Percentiles rank a stretch among this genome's conserved stretches.
Conservation (phyloP, 2,329 filamentous ascomycete genomes). For the Stylonectria norvegica region DNA sequence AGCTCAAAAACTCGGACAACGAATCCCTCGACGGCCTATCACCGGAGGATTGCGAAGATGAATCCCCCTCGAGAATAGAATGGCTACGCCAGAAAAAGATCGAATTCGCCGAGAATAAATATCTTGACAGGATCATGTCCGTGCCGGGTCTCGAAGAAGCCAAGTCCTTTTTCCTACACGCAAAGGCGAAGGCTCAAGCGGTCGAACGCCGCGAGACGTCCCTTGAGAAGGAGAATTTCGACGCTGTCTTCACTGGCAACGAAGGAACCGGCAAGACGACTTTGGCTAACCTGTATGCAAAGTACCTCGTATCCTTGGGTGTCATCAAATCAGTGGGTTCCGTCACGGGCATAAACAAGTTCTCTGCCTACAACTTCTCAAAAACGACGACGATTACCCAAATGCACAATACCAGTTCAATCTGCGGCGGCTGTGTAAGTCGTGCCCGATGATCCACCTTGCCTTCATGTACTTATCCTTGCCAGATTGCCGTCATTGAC, state of each 20-base stretch:
- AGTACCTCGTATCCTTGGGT: conserved; percentile 27
- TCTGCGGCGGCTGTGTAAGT: conserved; percentile 56
- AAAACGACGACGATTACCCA: conserved; percentile 33
- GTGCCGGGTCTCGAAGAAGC: conserved; percentile 62
- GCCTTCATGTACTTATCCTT: conserved; percentile 7
- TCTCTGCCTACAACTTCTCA: conserved; percentile 28
- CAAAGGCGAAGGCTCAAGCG: conserved; percentile 46
- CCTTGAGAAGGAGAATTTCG: conserved; percentile 40
- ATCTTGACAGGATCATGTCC: conserved; percentile 57
- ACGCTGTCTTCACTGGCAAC: conserved; percentile 29
- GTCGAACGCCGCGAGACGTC: conserved; percentile 47
- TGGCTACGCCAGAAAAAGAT: conserved; percentile 41
- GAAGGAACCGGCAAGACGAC: conserved; percentile 30
- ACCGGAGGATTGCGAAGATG: conserved; percentile 30
- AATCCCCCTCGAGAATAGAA: conserved; percentile 40
- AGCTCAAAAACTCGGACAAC: no score
- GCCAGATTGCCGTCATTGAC: conserved; percentile 28
- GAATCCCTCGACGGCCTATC: conserved; percentile 28
- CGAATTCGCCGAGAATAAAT: conserved; percentile 47
- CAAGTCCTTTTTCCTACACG: conserved; percentile 53
- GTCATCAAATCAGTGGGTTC: conserved; percentile 36
- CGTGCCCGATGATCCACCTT: not conserved
- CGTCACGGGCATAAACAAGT: conserved; percentile 38
- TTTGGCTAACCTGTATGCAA: conserved; percentile 29
- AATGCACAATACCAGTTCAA: conserved; percentile 40